Evolutionary conservation across 805 yeast species (phyloP), one percentile per base, ranked within the genome.

Genomic region (Kluyveromyces siamensis): DNA sequence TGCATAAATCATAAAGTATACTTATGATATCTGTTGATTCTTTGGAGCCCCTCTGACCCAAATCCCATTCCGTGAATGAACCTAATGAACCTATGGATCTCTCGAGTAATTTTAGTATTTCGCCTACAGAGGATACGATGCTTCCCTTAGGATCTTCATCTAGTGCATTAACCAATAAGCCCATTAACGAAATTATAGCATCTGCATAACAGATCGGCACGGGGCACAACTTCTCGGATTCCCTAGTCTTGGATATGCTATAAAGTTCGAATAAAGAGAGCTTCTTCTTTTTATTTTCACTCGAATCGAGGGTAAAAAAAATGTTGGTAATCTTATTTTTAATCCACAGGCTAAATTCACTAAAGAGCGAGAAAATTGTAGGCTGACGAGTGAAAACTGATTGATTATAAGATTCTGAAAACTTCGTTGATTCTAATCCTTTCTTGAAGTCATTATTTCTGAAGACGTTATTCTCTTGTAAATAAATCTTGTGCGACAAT

Each of bases 191-290:
- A 11, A 84, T 61, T 1, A 85, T 72, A 45, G 83, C 75, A 17
- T 83, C 77, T 0, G 87, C 77, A 58, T 83, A 80, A 6, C 86
- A 86, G 48, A 75, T 76, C 0, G 87, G 80, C 46, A 81, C 73
- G n/a, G 80, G 72, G 2, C 82, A 72, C 37, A 87, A 66, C 19
- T 77, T 73, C 50, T 79, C 80, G 0, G 87, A 76, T 53, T 82
- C 87, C 55, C 78, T 67, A 46, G 68, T 51, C 47, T 63, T 63
- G 2, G 65, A 62, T 7, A 60, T 47, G 41, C 55, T 53, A 65
- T 66, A 64, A 2, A 54, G 51, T 37, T 60, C 64, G 30, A 60
- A 53, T 21, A 61, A 43, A 1, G 65, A 57, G n/a, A 60, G 47
- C 30, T 48, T 51, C n/a, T 53, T 50, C 21, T 46, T 38, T 14